Conservation (phyloP, 2,329 filamentous ascomycete genomes). For the Ceratocystis lukuohia region DNA sequence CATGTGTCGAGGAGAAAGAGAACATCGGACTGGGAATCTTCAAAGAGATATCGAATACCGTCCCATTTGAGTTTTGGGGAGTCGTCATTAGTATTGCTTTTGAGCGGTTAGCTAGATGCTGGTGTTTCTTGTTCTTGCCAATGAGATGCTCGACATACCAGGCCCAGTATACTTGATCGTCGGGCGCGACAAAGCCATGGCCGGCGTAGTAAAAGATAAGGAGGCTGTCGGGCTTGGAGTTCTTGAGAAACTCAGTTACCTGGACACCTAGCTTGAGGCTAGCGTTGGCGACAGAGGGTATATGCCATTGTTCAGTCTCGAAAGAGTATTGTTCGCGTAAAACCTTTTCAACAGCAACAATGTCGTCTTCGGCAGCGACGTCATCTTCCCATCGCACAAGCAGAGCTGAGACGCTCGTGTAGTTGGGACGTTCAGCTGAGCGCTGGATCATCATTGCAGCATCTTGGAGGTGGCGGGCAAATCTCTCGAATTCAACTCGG, state of each 20-base stretch:
- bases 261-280: slow-evolving; percentile 48
- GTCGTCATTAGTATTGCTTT: slow-evolving; percentile 43
- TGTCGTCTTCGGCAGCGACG: slow-evolving; percentile 38
- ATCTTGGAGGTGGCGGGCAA: slow-evolving; percentile 54
- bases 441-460: slow-evolving; percentile 53
- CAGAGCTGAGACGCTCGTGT: slow-evolving; percentile 46
- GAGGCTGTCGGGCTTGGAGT: slow-evolving; percentile 44
- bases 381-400: slow-evolving; percentile 52
- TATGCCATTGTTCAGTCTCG: slow-evolving; percentile 46
- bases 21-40: slow-evolving; percentile 50
- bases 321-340: slow-evolving; percentile 49
- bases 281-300: slow-evolving; percentile 45
- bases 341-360: slow-evolving; percentile 42
- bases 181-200: slow-evolving; percentile 43
- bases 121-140: neutral
- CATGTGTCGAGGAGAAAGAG: slow-evolving; percentile 51
- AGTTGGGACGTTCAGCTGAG: slow-evolving; percentile 45
- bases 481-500: slow-evolving; percentile 51
- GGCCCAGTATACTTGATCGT: slow-evolving; percentile 53
- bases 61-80: slow-evolving; percentile 51
- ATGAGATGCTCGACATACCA: slow-evolving; percentile 35
- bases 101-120: slow-evolving; percentile 27
- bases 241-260: slow-evolving; percentile 46
- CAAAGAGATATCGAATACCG: slow-evolving; percentile 47
- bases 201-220: slow-evolving; percentile 53